A percentile compares a stretch with the other conserved stretches of the same genome.
Conservation (phyloP, 768 basidiomycete species). For the Boletus rex-veris region DNA sequence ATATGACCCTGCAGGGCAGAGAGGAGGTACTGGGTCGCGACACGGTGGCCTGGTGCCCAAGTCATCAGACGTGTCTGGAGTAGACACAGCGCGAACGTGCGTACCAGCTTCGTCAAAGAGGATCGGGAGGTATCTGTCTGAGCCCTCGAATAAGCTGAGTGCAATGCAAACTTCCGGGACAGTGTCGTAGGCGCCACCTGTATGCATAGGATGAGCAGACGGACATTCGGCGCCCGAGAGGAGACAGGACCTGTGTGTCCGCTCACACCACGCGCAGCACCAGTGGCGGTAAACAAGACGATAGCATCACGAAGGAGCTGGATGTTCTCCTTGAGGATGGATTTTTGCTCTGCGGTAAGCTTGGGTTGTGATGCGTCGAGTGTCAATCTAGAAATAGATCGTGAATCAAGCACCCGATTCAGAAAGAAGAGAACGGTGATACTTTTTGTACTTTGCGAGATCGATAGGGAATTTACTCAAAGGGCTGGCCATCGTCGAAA, state of each 20-base stretch:
- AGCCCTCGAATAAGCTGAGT: conserved; percentile 64
- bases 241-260: conserved; percentile 67
- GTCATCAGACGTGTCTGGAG: not conserved
- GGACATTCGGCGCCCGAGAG: not conserved
- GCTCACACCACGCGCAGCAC: conserved; percentile 80
- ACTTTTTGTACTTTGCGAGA: conserved; percentile 75
- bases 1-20: conserved; percentile 72
- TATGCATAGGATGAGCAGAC: conserved; percentile 13
- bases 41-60: conserved; percentile 65
- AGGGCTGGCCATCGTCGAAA: conserved; percentile 38
- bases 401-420: not conserved
- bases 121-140: conserved; percentile 61
- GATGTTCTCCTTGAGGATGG: conserved; percentile 62
- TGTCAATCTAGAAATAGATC: conserved; percentile 46
- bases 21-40: conserved; percentile 85
- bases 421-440: conserved; percentile 10
- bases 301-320: conserved; percentile 82
- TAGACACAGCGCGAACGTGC: conserved; percentile 16
- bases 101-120: conserved; percentile 81
- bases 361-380: conserved; percentile 68
- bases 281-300: conserved; percentile 82
- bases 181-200: conserved; percentile 67
- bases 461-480: conserved; percentile 67
- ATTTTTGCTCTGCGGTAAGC: conserved; percentile 61
- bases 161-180: conserved; percentile 83